Evolutionary conservation across 139 green algal species (phyloP), one percentile per base, ranked within the genome.

Genomic region (Picochlorum sp.): DNA sequence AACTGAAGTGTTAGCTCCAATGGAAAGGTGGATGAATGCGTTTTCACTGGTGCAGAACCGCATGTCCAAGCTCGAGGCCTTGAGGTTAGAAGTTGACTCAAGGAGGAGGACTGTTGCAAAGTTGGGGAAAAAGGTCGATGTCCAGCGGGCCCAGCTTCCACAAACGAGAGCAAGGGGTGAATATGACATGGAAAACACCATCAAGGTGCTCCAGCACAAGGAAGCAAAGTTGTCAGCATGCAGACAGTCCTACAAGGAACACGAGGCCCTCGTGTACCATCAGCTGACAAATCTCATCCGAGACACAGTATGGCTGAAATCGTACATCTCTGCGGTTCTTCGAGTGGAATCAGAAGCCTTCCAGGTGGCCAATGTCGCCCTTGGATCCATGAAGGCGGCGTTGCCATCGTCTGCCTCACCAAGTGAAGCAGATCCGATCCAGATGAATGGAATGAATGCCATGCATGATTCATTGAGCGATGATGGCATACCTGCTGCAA

Each of bases 21-120:
- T 94, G 74, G 67, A 80, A 63, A 67, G 82, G 10, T 94, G 86
- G 86, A 81, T 85, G 45, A 80, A 75, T 52, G 83, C 81, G 4
- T 94, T 87, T 65, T 72, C 76, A 20, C 61, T 77, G 65, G 14
- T 78, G 34, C 70, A 88, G 74, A 79, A 83, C 44, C 80, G 82
- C 49, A 91, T 94, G 85, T 83, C 74, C 62, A 77, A 74, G 62
- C 67, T 95, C 38, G 88, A 95, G 75, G 60, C 54, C 3, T 70
- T 95, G 57, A 66, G 88, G 1, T 76, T 95, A 41, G 88, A 95
- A 72, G 76, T 95, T 47, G 88, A 95, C 66, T 94, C 86, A 0
- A 77, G 88, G 16, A 67, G 86, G 14, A 70, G 86, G 24, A 95
- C 88, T 10, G 88, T 95, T n/a, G 70, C 68, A 55, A 78, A 65